Evolutionary conservation across 2,329 filamentous ascomycete genomes (phyloP), one percentile per base, ranked within the genome.

Genomic region (Aurifilum marmelostoma): DNA sequence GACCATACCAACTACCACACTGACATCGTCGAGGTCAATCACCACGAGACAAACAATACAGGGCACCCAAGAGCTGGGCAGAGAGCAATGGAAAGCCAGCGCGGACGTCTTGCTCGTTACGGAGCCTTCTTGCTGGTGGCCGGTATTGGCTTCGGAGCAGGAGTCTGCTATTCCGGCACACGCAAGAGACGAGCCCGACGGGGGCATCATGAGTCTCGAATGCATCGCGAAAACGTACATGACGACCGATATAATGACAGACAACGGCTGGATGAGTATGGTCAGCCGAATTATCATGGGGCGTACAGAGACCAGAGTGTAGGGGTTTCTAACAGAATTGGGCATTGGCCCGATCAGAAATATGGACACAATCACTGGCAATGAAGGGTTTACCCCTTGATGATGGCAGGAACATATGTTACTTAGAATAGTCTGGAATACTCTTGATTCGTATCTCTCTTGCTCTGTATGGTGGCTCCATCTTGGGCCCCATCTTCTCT

Each of bases 101-200:
- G 50, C 50, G 24, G 50, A 54, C 50, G n/a, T 54, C n/a, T 54
- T 54, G 50, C n/a, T 27, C 18, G 43, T 1, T 62, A 43, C 59
- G 59, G 59, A 14, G 37, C 37, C 37, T 27, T 62, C 2, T 24
- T 62, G 32, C 59, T 62, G 37, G 11, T 39, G 21, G 59, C 59
- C 8, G 37, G 59, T 12, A 34, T 62, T 21, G 59, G 59, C 34
- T 62, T 62, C 59, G 59, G 32, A 27, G 59, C 59, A n/a, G 59
- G 59, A 41, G 12, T 62, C 9, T 24, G 32, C 11, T 39, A 39
- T 41, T 37, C 59, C 3, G 37, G 37, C 37, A 16, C 7, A 9
- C 59, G 37, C 18, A 62, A 62, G 37, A 62, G 37, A 11, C 27
- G 11, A 54, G 50, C 27, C n/a, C 11, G n/a, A 4, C n/a, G 4